Evolutionary conservation across 2,329 filamentous ascomycete species (phyloP), one percentile per base, ranked within the genome.

Genomic region (Diaporthe batatas): DNA sequence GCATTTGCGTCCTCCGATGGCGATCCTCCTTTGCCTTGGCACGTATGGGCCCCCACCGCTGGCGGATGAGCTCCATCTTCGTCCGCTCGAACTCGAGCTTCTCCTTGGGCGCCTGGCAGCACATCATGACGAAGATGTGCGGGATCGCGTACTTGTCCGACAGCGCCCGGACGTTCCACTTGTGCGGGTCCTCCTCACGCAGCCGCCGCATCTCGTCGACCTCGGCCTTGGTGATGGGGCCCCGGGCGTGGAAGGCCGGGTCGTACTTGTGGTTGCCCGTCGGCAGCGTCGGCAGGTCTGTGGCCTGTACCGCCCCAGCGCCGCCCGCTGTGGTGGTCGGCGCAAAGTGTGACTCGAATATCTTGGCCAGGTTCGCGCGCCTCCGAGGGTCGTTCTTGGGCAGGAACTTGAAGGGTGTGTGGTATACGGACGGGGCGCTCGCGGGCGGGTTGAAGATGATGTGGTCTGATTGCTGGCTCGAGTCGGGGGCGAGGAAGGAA

Each of bases 381-480:
- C 88, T 86, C 59, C 88, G 86, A 21, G 88, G 87, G 78, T 91
- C 89, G 76, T 79, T 81, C 67, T 84, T 85, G 70, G 90, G 90
- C 39, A 92, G 86, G 82, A 92, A 92, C 79, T 90, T 88, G 82
- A 91, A 87, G 72, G 90, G 90, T n/a, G 90, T 92, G 82, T 92
- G 88, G 77, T 85, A 86, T 72, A 91, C 89, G n/a, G 88, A 82
- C 16, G 85, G 81, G 44, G 82, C 82, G 57, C 85, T 82, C 42
- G 84, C 81, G 54, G 85, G 85, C 54, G 85, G 85, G 80, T 87
- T 87, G 82, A 85, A 86, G 76, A 87, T 81, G 77, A 87, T 84
- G 73, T 83, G 81, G 77, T 85, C 79, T 76, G 82, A 78, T 75
- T 81, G 78, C 76, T 77, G 77, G 76, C 78, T 77, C 54, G 80